Evolutionary conservation across 345 rosid species (phyloP).

Genomic region (Citrus mangshanensis): DNA sequence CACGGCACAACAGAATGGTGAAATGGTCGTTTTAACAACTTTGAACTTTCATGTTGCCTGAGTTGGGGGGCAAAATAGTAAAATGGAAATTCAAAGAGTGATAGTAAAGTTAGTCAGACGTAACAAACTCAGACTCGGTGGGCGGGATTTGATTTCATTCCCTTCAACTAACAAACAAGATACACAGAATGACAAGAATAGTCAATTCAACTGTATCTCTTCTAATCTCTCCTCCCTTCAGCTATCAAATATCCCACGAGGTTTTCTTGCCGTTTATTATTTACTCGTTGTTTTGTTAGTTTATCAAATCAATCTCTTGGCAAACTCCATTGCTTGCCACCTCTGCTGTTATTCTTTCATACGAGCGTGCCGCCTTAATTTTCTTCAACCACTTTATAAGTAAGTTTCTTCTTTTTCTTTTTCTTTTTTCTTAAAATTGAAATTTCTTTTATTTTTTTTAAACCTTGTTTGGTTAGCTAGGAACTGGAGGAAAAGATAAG

Average conservation of each 20-base stretch:
- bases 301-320: background rate
- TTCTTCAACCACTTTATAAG: background rate
- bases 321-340: background rate
- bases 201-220: constrained; percentile 18
- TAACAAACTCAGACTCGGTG: constrained; percentile 25
- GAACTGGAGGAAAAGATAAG: background rate
- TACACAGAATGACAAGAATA: background rate
- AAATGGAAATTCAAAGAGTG: background rate
- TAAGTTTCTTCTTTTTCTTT: background rate
- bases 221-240: background rate
- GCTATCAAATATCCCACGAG: constrained; percentile 21
- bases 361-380: background rate
- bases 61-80: background rate
- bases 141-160: constrained; percentile 23
- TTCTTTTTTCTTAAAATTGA: no score
- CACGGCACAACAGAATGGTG: background rate
- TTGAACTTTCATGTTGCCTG: no score
- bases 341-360: background rate
- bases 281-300: background rate
- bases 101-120: constrained; percentile 9
- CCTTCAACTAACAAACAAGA: background rate
- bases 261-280: constrained; percentile 11
- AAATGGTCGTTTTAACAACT: background rate
- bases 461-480: background rate
- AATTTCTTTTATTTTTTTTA: no score